phyloP scores from a whole-genome alignment of 2,329 filamentous ascomycete species.

The Alternaria sp. region DNA sequence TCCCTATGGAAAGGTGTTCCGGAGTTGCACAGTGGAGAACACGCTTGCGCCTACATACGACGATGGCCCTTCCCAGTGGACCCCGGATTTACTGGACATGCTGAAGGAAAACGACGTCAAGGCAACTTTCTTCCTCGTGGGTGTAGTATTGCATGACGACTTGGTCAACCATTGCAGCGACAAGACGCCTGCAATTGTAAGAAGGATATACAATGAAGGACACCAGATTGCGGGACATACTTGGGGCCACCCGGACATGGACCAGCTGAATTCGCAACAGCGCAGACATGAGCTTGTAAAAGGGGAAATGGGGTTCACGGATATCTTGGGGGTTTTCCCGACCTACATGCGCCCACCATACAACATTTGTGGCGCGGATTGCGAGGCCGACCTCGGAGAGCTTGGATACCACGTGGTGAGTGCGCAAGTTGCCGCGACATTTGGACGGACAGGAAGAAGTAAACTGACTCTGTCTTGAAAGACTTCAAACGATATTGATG shows the following conservation, averaged over 20 bases:
- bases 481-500: constrained; percentile 10
- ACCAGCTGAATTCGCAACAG: neutral
- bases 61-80: constrained; percentile 63
- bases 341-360: constrained; percentile 64
- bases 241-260: constrained; percentile 42
- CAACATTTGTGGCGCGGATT: constrained; percentile 45
- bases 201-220: constrained; percentile 59
- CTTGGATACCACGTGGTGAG: constrained; percentile 59
- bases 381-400: constrained; percentile 50
- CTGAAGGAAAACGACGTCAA: constrained; percentile 60
- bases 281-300: constrained; percentile 58
- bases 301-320: constrained; percentile 61
- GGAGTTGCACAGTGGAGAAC: constrained; percentile 38
- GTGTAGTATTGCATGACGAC: constrained; percentile 58
- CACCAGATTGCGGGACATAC: constrained; percentile 65
- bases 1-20: constrained; percentile 1
- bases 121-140: constrained; percentile 46
- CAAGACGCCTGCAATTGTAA: constrained; percentile 51
- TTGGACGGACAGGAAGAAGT: neutral
- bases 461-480: neutral
- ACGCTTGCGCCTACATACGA: constrained; percentile 64
- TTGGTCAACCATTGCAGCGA: constrained; percentile 56
- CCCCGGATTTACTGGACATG: constrained; percentile 60
- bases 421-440: constrained; percentile 9
- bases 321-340: constrained; percentile 57